These are phyloP conservation scores for Sporobolomyces pararoseus DNA, from an alignment of 768 basidiomycete species.

Conservation along the genomic window DNA sequence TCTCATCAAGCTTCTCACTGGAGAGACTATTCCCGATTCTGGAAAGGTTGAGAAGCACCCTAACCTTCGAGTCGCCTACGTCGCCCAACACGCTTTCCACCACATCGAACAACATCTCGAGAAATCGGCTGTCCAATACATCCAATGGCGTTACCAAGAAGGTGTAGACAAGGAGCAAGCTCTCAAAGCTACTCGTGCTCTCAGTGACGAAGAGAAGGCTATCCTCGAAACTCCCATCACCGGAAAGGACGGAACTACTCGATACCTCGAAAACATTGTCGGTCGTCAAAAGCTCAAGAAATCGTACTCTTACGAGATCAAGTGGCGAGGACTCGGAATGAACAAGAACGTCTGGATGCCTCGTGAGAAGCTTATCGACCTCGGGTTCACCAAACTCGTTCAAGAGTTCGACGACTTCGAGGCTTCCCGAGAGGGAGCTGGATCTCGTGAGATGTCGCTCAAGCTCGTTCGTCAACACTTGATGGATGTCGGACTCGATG, in stretches of 20 bases:
- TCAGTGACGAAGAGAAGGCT: slow-evolving; percentile 79
- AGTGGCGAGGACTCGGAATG: slow-evolving; percentile 52
- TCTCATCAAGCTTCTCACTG: slow-evolving; percentile 87
- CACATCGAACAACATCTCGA: slow-evolving; percentile 88
- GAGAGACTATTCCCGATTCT: slow-evolving; percentile 85
- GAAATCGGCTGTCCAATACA: slow-evolving; percentile 93
- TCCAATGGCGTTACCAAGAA: slow-evolving; percentile 99
- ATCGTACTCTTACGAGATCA: slow-evolving; percentile 79
- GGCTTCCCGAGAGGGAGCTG: slow-evolving; percentile 90
- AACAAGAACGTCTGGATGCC: slow-evolving; percentile 77
- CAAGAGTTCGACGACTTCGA: slow-evolving; percentile 96
- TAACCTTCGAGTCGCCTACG: slow-evolving; percentile 86
- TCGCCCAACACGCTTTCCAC: slow-evolving; percentile 96
- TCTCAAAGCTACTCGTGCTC: slow-evolving; percentile 83
- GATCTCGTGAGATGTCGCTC: slow-evolving; percentile 75
- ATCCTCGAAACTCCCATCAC: slow-evolving; percentile 79
- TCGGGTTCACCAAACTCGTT: slow-evolving; percentile 83
- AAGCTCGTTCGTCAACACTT: slow-evolving; percentile 82
- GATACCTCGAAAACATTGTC: slow-evolving; percentile 69
- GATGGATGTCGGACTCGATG: slow-evolving; percentile 92
- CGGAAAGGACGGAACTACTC: slow-evolving; percentile 82
- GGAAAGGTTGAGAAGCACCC: slow-evolving; percentile 93
- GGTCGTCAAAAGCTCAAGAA: slow-evolving; percentile 98
- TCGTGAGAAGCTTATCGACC: slow-evolving; percentile 75
- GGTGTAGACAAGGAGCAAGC: slow-evolving; percentile 92